Evolutionary conservation across 1,284 basidiomycete species (phyloP).

Genomic region (Ganoderma leucocontextum): DNA sequence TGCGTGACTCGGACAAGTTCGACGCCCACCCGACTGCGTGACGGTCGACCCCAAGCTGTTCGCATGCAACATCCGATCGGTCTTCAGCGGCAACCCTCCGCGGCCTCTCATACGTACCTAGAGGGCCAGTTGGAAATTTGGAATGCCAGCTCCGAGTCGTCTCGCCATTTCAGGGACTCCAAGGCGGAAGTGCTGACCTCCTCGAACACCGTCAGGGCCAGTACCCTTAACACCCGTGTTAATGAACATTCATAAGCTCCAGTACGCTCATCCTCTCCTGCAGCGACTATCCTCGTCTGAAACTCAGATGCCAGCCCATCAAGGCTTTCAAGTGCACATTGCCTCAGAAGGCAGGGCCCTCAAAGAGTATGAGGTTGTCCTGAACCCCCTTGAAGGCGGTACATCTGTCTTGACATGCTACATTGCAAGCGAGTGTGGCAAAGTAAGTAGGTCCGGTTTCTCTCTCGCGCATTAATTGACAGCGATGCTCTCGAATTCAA

Average conservation of each 20-base stretch:
- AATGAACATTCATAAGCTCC: background rate
- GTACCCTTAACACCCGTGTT: background rate
- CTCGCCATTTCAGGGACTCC: background rate
- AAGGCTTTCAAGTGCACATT: background rate
- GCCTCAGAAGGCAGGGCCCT: background rate
- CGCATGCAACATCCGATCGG: no score
- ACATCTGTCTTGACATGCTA: background rate
- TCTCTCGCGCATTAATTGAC: background rate
- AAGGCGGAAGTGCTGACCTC: background rate
- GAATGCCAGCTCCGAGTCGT: background rate
- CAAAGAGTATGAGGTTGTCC: background rate
- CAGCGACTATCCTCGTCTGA: no score
- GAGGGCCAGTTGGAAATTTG: no score
- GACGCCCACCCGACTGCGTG: no score
- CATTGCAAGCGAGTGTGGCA: constrained; percentile 10
- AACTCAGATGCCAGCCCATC: background rate
- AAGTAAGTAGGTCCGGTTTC: background rate
- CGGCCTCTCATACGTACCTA: background rate
- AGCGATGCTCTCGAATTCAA: background rate
- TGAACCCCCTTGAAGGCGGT: background rate
- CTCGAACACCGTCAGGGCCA: background rate
- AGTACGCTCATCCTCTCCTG: background rate
- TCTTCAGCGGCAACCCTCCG: no score
- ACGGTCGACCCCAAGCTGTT: no score
- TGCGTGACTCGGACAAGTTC: background rate